Evolutionary conservation across 108 stramenopile genomes (phyloP).

Genomic region (Chaetoceros tenuissimus): DNA sequence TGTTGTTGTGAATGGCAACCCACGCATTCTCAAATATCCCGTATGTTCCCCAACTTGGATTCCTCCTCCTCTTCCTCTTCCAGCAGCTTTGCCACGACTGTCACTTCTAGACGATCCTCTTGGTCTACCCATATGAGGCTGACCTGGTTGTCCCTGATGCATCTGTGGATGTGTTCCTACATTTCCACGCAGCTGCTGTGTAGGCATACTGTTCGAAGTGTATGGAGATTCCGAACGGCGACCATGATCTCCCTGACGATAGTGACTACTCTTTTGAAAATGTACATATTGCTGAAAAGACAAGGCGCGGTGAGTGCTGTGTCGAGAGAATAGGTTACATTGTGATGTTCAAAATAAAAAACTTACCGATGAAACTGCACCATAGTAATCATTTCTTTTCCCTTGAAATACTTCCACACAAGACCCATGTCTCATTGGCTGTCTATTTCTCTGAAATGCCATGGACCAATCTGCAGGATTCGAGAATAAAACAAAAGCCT

Average conservation of each 20-base stretch:
- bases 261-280: too few relatives aligned
- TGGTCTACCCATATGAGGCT: constrained; percentile 22
- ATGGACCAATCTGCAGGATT: constrained; percentile 94
- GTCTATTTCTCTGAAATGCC: constrained; percentile 50
- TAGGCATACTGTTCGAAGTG: not conserved
- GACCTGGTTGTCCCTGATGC: constrained; percentile 15
- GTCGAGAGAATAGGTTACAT: too few relatives aligned
- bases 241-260: too few relatives aligned
- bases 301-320: too few relatives aligned
- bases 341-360: too few relatives aligned
- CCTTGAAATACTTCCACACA: constrained; percentile 84
- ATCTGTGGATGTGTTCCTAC: constrained; percentile 8
- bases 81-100: not conserved
- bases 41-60: constrained; percentile 87
- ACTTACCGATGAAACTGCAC: constrained; percentile 79
- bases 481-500: constrained; percentile 88
- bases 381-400: constrained; percentile 84
- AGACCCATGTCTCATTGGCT: not conserved
- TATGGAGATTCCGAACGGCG: too few relatives aligned
- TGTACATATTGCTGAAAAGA: too few relatives aligned
- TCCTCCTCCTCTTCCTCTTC: constrained; percentile 61
- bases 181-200: constrained; percentile 9
- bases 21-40: constrained; percentile 86
- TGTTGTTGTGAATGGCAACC: constrained; percentile 84
- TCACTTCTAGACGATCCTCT: constrained; percentile 18